A percentile compares a stretch with the other conserved stretches of the same genome.
phyloP scores from a whole-genome alignment of 371 early-diverging fungal genomes.

The Parasitella parasitica region DNA sequence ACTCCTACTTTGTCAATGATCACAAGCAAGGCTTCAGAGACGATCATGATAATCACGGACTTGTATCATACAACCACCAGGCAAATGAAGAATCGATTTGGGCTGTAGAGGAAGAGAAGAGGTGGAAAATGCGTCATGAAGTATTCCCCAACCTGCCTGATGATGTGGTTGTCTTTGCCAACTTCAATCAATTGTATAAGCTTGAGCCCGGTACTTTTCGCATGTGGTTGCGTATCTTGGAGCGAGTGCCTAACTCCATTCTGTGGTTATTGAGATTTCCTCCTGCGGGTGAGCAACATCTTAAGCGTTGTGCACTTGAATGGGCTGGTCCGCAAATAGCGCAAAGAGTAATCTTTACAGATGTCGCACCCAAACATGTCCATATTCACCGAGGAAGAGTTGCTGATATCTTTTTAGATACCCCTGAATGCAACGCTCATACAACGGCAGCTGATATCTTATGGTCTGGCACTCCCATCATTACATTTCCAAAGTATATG shows the following conservation, averaged over 20 bases:
- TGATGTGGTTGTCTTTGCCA: constrained; percentile 88
- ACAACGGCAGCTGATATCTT: constrained; percentile 94
- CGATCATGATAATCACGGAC: constrained; percentile 36
- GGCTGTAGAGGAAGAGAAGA: constrained; percentile 75
- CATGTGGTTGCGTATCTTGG: constrained; percentile 82
- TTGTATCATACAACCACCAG: constrained; percentile 11
- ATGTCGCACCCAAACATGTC: constrained; percentile 89
- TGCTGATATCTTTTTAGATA: constrained; percentile 90
- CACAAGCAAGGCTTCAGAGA: constrained; percentile 94
- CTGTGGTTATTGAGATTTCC: constrained; percentile 92
- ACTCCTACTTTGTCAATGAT: constrained; percentile 91
- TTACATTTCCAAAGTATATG: constrained; percentile 86
- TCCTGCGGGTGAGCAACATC: constrained; percentile 81
- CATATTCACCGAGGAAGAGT: constrained; percentile 93
- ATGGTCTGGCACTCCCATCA: constrained; percentile 92
- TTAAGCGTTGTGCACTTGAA: constrained; percentile 69
- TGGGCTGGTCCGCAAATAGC: constrained; percentile 82
- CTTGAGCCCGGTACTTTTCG: constrained; percentile 81
- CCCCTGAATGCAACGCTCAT: constrained; percentile 94
- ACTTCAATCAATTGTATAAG: constrained; percentile 95
- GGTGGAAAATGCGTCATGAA: constrained; percentile 86
- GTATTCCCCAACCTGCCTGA: constrained; percentile 82
- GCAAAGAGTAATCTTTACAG: constrained; percentile 85
- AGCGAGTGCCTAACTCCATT: constrained; percentile 79
- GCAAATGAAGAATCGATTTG: constrained; percentile 51